Evolutionary conservation across 2,329 filamentous ascomycete genomes (phyloP), one percentile per base, ranked within the genome.

Genomic region (Fusarium sp.): DNA sequence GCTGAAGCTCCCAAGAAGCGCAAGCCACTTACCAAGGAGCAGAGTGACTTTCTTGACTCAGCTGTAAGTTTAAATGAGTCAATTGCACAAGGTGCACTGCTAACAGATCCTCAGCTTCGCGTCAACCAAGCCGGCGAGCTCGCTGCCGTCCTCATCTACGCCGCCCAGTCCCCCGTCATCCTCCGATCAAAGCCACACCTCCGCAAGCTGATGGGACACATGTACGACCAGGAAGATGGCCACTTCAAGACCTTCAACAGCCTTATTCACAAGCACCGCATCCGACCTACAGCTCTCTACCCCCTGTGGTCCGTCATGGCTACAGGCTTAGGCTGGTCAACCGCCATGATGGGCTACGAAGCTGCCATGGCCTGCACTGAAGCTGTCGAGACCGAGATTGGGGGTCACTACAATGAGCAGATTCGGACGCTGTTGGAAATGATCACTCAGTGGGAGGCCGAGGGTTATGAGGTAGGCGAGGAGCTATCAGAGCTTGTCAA

Each of bases 341-440:
- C 97, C 0, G 97, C 94, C 0, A 85, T 97, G 47, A 89, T 99
- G 88, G 95, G 97, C 1, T 90, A 95, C 58, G 95, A 98, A 84
- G 95, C 96, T 2, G 96, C 97, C 38, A 99, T 99, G 97, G 97
- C 97, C 14, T 99, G 97, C 82, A 98, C 97, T 1, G 97, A 99
- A 84, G 97, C 97, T 1, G 96, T 99, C 2, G 97, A 99, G 87
- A 99, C 96, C 8, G 97, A 98, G 86, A 99, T 99, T 72, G 97
- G 97, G 3, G 91, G 91, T 32, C 97, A 99, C 84, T 99, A 99
- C 82, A 98, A 98, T 81, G 91, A 91, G 73, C 97, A 99, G 85
- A 95, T 99, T 47, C 87, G 94, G 30, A 89, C 90, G 63, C 85
- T 99, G 77, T 83, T 98, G 43, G 92, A 93, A 71, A 98, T 97